These are phyloP conservation scores for Mortierella sp. DNA, from an alignment of 371 early-diverging fungal species.

Conservation along the genomic window DNA sequence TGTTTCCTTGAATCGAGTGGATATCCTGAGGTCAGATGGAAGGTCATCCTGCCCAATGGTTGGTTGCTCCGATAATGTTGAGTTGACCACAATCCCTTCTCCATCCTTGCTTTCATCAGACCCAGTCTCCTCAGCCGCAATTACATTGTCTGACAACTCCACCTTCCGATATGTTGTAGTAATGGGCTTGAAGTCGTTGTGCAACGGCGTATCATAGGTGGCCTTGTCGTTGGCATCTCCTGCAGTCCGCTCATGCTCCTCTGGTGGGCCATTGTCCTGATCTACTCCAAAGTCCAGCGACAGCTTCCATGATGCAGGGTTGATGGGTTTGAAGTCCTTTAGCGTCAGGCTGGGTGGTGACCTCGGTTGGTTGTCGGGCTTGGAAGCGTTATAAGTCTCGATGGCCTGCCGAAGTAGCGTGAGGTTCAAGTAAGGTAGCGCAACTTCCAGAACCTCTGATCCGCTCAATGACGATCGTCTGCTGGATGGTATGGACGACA, in stretches of 20 bases:
- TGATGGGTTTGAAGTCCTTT: constrained; percentile 18
- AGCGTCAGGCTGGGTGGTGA: constrained; percentile 1
- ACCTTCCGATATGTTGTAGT: neutral
- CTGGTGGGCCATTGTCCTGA: neutral
- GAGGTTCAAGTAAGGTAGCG: constrained; percentile 32
- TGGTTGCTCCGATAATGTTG: neutral
- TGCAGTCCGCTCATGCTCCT: neutral
- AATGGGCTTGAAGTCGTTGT: neutral
- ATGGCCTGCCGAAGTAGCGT: constrained; percentile 45
- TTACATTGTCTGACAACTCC: neutral
- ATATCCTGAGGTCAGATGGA: neutral
- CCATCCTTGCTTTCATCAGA: neutral
- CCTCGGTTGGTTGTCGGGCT: constrained; percentile 1
- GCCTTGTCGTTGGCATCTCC: neutral
- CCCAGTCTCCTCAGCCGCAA: neutral
- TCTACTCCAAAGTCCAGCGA: constrained; percentile 11
- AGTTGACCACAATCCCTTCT: neutral
- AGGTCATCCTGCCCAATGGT: no score
- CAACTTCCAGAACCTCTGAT: neutral
- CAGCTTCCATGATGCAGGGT: neutral
- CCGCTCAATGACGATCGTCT: constrained; percentile 29
- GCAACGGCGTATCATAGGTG: neutral
- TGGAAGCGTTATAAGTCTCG: constrained; percentile 42
- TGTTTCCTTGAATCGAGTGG: neutral
- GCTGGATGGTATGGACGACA: constrained; percentile 25